Percentiles rank a stretch among this genome's conserved stretches.
These are phyloP conservation scores for Allium sativum DNA, from an alignment of 106 monocot species.

Conservation along the genomic window DNA sequence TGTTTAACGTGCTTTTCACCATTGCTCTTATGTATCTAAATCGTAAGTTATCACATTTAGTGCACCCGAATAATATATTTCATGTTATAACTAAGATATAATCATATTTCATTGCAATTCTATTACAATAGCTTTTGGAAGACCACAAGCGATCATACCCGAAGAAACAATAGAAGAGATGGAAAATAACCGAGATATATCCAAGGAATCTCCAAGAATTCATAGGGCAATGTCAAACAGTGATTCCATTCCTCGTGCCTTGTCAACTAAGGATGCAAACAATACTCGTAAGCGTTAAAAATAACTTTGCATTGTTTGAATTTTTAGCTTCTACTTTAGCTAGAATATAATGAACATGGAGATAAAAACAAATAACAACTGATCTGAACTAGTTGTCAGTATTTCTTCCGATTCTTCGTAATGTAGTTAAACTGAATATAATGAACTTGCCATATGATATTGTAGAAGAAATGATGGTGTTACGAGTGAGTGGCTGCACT, in stretches of 20 bases:
- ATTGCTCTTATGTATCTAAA: constrained; percentile 68
- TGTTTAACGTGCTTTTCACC: constrained; percentile 86
- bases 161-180: constrained; percentile 42
- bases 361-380: not conserved
- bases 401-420: not conserved
- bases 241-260: constrained; percentile 15
- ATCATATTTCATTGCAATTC: not conserved
- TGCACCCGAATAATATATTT: not conserved
- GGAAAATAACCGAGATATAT: constrained; percentile 21
- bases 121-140: constrained; percentile 38
- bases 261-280: constrained; percentile 20
- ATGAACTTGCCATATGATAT: not conserved
- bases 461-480: constrained; percentile 35
- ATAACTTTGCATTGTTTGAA: not conserved
- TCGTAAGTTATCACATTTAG: constrained; percentile 41
- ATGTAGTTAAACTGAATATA: constrained; percentile 1
- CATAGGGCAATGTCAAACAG: constrained; percentile 8
- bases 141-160: constrained; percentile 50
- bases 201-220: constrained; percentile 14
- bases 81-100: not conserved
- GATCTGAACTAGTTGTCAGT: not conserved
- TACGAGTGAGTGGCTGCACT: constrained; percentile 16
- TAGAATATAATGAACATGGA: not conserved
- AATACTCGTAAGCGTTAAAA: constrained; percentile 20
- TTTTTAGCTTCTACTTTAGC: not conserved